Evolutionary conservation across 257 asterid genomes (phyloP), one percentile per base, ranked within the genome.

Genomic region (Nicotiana tomentosiformis): DNA sequence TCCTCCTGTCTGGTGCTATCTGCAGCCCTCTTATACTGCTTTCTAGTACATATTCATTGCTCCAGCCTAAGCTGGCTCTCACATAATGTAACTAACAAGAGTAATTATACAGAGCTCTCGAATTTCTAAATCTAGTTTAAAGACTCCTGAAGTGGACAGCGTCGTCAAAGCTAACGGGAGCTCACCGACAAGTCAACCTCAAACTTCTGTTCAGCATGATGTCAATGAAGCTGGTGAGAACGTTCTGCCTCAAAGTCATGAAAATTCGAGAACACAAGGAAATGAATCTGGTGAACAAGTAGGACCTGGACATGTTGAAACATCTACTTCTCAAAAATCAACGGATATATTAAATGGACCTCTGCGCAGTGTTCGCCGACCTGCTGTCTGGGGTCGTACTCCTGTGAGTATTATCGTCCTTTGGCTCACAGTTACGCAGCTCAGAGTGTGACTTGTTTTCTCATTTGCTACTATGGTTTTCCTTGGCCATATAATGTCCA

Each of bases 361-460:
- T 81, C 60, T 67, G 49, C 87, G 82, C 81, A 88, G 89, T 86
- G 81, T 57, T 81, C 88, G 89, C 20, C 85, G 86, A 56, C 87
- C 93, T 43, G 82, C 93, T 87, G 86, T 82, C 58, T 93, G 88
- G 97, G 95, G 98, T 58, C 98, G 97, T 84, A 86, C 92, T 83
- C 85, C 93, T 76, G 99, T 96, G 85, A 93, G 98, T 89, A 77
- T 82, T 77, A 81, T 66, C 29, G 2, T 82, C 55, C 16, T 84
- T 84, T 78, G 46, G 69, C 82, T 81, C 49, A 61, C 53, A 37
- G 72, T 66, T 77, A 77, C 65, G 37, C 51, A 80, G 68, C 68
- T 12, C 64, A 74, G 7, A 68, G 2, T 69, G 39, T 72, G 37
- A 66, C 49, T 61, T 29, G 77, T 53, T 77, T 70, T 77, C 29